Evolutionary conservation across 495 filamentous ascomycete species (phyloP).

Genomic region (Penicillium maclennaniae): DNA sequence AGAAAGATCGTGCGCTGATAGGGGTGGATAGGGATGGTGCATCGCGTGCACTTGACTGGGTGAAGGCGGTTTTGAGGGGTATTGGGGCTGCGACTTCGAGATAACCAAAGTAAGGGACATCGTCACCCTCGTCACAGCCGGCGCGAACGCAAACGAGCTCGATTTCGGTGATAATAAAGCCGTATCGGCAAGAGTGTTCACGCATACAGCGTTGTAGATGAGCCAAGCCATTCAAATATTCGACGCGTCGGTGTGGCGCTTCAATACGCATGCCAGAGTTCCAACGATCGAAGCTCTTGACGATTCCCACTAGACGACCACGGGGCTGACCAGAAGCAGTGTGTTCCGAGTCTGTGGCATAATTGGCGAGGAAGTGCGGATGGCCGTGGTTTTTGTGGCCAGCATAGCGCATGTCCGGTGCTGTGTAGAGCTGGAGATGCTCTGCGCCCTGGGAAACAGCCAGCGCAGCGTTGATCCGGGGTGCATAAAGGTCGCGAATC

Average conservation of each 20-base stretch:
- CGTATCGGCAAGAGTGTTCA: conserved; percentile 86
- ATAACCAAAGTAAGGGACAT: conserved; percentile 76
- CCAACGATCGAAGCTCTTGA: conserved; percentile 87
- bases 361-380: conserved; percentile 65
- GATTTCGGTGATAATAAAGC: conserved; percentile 92
- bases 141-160: conserved; percentile 87
- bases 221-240: conserved; percentile 79
- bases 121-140: conserved; percentile 60
- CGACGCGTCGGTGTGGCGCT: conserved; percentile 69
- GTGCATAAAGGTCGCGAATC: conserved; percentile 65
- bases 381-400: conserved; percentile 50
- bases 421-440: conserved; percentile 53
- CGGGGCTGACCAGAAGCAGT: conserved; percentile 69
- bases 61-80: conserved; percentile 41
- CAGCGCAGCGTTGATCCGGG: conserved; percentile 74
- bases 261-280: conserved; percentile 90
- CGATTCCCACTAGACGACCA: conserved; percentile 79
- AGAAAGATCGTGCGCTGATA: conserved; percentile 23
- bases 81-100: conserved; percentile 70
- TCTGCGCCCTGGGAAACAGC: conserved; percentile 61
- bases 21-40: conserved; percentile 20
- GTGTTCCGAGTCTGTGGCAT: conserved; percentile 64
- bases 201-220: conserved; percentile 87
- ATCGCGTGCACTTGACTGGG: conserved; percentile 2
- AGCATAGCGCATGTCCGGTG: conserved; percentile 51